These are phyloP conservation scores for Aquanectria penicillioides DNA, from an alignment of 2,329 filamentous ascomycete genomes.

Conservation along the genomic window DNA sequence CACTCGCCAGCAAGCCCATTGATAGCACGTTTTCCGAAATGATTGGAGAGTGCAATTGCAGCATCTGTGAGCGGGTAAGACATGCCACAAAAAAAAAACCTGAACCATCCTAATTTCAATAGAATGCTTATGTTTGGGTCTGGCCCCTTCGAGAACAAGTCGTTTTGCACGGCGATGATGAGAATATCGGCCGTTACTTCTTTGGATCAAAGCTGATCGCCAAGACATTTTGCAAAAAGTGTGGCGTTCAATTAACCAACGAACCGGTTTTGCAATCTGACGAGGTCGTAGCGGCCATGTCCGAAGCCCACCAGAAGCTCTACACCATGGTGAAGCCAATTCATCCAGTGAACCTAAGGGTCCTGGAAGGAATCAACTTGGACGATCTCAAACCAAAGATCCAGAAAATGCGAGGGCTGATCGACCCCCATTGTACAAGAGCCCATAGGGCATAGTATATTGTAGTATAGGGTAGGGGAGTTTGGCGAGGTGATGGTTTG, in stretches of 20 bases:
- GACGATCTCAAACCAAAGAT: constrained; percentile 5
- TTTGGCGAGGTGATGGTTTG: too few species aligned
- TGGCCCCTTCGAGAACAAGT: constrained; percentile 54
- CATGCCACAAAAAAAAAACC: rapidly evolving
- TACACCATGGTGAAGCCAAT: constrained; percentile 21
- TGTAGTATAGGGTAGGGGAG: too few species aligned
- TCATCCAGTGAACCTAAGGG: constrained; percentile 52
- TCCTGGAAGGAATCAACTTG: constrained; percentile 24
- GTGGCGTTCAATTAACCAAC: constrained; percentile 57
- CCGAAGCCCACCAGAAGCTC: constrained; percentile 36
- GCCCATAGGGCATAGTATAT: too few species aligned
- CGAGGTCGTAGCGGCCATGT: constrained; percentile 48
- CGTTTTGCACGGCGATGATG: constrained; percentile 50
- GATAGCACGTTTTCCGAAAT: constrained; percentile 47
- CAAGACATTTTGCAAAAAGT: constrained; percentile 61
- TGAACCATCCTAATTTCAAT: background rate
- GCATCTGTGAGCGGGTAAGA: constrained; percentile 56
- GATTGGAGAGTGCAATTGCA: constrained; percentile 61
- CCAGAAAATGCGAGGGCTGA: background rate
- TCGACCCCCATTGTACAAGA: background rate
- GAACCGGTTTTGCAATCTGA: constrained; percentile 41
- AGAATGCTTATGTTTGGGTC: constrained; percentile 58
- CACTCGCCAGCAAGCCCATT: constrained; percentile 54
- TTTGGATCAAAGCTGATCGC: constrained; percentile 45
- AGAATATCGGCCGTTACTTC: constrained; percentile 52